These are phyloP conservation scores for Clohesyomyces aquaticus DNA, from an alignment of 495 filamentous ascomycete species.

Conservation along the genomic window DNA sequence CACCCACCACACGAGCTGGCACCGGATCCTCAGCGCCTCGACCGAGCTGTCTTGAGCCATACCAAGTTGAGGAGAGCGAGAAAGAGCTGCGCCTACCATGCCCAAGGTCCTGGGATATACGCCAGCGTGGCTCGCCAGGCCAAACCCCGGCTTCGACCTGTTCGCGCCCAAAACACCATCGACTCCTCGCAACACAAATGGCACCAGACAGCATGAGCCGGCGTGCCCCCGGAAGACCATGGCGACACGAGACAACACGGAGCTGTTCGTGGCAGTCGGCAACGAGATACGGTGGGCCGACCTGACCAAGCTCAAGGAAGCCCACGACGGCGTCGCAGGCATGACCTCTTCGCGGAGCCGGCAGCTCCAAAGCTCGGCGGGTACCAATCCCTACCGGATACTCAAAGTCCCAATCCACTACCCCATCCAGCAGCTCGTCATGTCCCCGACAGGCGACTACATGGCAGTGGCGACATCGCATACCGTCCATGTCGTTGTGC, in stretches of 20 bases:
- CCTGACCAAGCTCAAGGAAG: slow-evolving; percentile 72
- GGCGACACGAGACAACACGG: slow-evolving; percentile 68
- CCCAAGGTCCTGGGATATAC: slow-evolving; percentile 79
- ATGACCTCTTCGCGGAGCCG: background rate
- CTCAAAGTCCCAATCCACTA: slow-evolving; percentile 73
- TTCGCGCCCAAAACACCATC: slow-evolving; percentile 55
- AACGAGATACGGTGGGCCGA: slow-evolving; percentile 88
- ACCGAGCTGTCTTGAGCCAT: too few relatives aligned
- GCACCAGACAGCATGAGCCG: background rate
- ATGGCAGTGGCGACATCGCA: slow-evolving; percentile 82
- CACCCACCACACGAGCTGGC: too few relatives aligned
- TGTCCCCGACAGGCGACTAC: slow-evolving; percentile 77
- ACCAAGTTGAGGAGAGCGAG: too few relatives aligned
- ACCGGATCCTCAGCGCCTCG: too few relatives aligned
- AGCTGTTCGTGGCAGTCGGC: slow-evolving; percentile 81
- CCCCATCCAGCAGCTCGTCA: slow-evolving; percentile 76
- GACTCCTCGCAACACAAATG: background rate
- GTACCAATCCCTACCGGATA: slow-evolving; percentile 46
- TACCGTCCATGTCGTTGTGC: slow-evolving; percentile 77
- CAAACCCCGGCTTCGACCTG: slow-evolving; percentile 71
- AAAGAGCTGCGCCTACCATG: slow-evolving; percentile 64
- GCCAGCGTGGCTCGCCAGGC: slow-evolving; percentile 78
- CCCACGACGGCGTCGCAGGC: slow-evolving; percentile 29
- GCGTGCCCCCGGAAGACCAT: slow-evolving; percentile 57
- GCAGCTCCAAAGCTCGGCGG: background rate